A percentile compares a stretch with the other conserved stretches of the same genome.
These are phyloP conservation scores for Suillus occidentalis DNA, from an alignment of 768 basidiomycete species.

Conservation along the genomic window DNA sequence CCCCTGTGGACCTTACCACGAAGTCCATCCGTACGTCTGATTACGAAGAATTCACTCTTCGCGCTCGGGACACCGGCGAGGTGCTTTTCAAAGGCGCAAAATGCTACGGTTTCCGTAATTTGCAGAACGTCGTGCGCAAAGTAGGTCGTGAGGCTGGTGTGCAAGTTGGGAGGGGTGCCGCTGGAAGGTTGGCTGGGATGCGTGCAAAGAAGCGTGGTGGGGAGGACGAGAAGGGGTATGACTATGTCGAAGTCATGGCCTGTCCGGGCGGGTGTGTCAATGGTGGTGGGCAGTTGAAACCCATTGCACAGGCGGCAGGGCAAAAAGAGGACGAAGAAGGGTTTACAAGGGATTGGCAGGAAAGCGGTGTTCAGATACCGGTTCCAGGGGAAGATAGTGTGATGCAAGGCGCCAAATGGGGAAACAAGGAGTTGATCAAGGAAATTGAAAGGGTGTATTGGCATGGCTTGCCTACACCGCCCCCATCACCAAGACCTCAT, in stretches of 20 bases:
- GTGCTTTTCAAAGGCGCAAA: constrained; percentile 90
- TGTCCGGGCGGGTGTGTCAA: constrained; percentile 98
- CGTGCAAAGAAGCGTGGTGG: constrained; percentile 35
- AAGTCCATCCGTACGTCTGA: constrained; percentile 70
- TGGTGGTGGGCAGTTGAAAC: constrained; percentile 79
- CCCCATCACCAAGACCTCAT: constrained; percentile 36
- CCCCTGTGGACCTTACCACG: constrained; percentile 49
- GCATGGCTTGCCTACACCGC: constrained; percentile 50
- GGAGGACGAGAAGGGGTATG: constrained; percentile 55
- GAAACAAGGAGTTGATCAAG: constrained; percentile 78
- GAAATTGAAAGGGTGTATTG: constrained; percentile 85
- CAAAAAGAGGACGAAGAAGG: constrained; percentile 58
- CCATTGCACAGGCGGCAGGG: constrained; percentile 1
- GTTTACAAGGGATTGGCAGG: constrained; percentile 61
- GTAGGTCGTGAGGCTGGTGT: constrained; percentile 85
- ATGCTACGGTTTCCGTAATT: constrained; percentile 96
- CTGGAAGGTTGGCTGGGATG: constrained; percentile 40
- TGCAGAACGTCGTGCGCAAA: constrained; percentile 95
- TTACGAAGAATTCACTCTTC: constrained; percentile 72
- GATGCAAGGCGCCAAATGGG: constrained; percentile 65
- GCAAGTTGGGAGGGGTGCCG: constrained; percentile 68
- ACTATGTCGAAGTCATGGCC: constrained; percentile 98
- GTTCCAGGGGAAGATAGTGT: constrained; percentile 24
- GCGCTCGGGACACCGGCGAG: constrained; percentile 44
- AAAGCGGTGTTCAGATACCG: constrained; percentile 42